phyloP scores from a whole-genome alignment of 163 green algal genomes.

The Scenedesmus sp. region DNA sequence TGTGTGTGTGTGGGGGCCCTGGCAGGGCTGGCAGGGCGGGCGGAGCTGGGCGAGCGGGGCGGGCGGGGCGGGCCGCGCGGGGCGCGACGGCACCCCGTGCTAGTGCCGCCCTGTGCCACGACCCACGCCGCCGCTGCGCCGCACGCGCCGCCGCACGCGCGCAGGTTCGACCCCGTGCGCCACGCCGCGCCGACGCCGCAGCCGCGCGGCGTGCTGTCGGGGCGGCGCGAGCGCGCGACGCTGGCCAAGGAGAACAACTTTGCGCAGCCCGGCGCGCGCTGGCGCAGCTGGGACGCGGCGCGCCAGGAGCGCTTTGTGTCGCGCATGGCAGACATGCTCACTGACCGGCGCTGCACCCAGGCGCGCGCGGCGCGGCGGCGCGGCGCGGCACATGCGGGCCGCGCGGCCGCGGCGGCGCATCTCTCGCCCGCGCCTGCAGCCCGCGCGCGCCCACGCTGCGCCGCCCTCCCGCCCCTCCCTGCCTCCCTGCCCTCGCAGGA shows the following conservation, averaged over 20 bases:
- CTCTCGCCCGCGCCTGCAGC: too few species aligned
- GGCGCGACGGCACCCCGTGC: background rate
- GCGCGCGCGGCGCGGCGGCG: background rate
- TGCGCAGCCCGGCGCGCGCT: conserved; percentile 83
- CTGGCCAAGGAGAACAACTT: conserved; percentile 98
- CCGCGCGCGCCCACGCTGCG: background rate
- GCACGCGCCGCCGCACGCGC: background rate
- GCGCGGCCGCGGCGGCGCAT: too few species aligned
- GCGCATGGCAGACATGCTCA: conserved; percentile 77
- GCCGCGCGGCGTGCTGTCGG: conserved; percentile 59
- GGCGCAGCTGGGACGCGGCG: conserved; percentile 70
- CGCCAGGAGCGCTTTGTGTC: conserved; percentile 84
- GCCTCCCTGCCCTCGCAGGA: conserved; percentile 48
- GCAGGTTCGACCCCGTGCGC: conserved; percentile 85
- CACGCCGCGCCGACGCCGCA: conserved; percentile 83
- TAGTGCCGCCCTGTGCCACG: background rate
- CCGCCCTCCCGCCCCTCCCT: background rate
- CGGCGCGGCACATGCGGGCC: too few species aligned
- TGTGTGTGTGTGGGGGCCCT: too few species aligned
- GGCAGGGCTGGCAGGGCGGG: too few species aligned
- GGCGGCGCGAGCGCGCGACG: conserved; percentile 74
- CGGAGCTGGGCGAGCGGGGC: too few species aligned
- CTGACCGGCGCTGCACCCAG: conserved; percentile 79
- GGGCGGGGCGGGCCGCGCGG: too few species aligned
- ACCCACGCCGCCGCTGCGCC: background rate